Base-by-base conservation (phyloP, 2,329 filamentous ascomycete species). In the Diaporthe sp. region DNA sequence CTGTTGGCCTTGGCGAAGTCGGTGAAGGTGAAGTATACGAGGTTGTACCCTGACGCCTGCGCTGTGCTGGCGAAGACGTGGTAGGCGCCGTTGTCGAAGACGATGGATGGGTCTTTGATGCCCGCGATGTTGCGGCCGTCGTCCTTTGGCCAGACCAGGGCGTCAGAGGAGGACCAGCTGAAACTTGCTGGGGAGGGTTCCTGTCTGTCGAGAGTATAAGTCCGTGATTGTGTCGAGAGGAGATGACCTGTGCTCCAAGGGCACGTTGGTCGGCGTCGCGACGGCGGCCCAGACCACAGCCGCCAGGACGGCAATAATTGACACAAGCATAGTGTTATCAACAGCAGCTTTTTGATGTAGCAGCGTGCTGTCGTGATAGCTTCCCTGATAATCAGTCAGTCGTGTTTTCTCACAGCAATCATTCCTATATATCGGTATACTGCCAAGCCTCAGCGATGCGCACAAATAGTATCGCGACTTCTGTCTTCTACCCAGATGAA, bases 1-100 rank as follows among this genome's bases (percentile, higher is more conserved):
- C 55, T 58, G 17, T 58, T 58, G 55, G 55, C 55, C 31, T 58
- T 5, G 28, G 55, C 17, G 55, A 58, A 58, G 55, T 58, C 55
- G 17, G 55, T 58, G 28, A 58, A 58, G 28, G 55, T 58, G 55
- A 58, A 58, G 31, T 58, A 58, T 31, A 58, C 55, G 31, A 58
- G 55, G 31, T 34, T 58, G 55, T 58, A 58, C 0, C 55, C 55
- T 12, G 55, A 17, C 7, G 28, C 55, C 31, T 58, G 55, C 15
- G 28, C 55, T 31, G 55, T 58, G 55, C 55, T 58, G 28, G 55
- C 55, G 17, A 58, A 58, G 28, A 58, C 28, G 55, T 58, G 55
- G 55, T 34, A 58, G 55, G 55, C 55, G 55, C 9, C 8, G 55
- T 58, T 37, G 55, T 58, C 37, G 55, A 58, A 58, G 55, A 58